Conservation (phyloP, 495 filamentous ascomycete species). For the Talaromyces proteolyticus region DNA sequence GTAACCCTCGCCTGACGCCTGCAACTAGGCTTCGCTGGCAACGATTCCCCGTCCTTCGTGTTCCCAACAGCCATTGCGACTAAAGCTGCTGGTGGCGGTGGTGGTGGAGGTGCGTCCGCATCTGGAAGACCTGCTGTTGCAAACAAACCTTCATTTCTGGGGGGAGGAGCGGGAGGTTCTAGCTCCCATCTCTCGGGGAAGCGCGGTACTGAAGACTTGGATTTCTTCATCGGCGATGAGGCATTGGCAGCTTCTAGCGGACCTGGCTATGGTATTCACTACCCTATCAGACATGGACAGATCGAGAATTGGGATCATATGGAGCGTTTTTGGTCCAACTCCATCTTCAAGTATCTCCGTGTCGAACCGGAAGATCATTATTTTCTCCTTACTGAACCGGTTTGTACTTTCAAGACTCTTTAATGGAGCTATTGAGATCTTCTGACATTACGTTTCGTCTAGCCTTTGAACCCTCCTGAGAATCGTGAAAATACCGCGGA, state of each 20-base stretch:
- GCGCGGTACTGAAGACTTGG: slow-evolving; percentile 93
- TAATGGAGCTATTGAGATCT: neutral
- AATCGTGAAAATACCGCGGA: slow-evolving; percentile 99
- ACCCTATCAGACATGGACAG: slow-evolving; percentile 95
- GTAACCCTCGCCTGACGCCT: slow-evolving; percentile 23
- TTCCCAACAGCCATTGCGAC: slow-evolving; percentile 98
- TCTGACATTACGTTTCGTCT: neutral
- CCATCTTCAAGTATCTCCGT: slow-evolving; percentile 97
- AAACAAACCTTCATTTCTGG: slow-evolving; percentile 91
- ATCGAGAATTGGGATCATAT: slow-evolving; percentile 99
- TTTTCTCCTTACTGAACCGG: slow-evolving; percentile 95
- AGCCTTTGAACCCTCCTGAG: slow-evolving; percentile 97
- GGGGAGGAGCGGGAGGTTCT: slow-evolving; percentile 72
- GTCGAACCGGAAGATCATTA: slow-evolving; percentile 98
- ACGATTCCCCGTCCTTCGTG: slow-evolving; percentile 98
- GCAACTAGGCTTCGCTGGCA: slow-evolving; percentile 86
- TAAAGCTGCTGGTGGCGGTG: slow-evolving; percentile 67
- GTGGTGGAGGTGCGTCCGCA: slow-evolving; percentile 64
- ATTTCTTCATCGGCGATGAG: slow-evolving; percentile 99
- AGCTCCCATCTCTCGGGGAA: slow-evolving; percentile 79
- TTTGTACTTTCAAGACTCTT: slow-evolving; percentile 34
- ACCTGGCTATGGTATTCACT: slow-evolving; percentile 92
- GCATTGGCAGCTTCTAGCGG: slow-evolving; percentile 77
- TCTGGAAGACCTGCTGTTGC: slow-evolving; percentile 84
- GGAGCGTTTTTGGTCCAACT: slow-evolving; percentile 99